Base-by-base conservation (phyloP, 1,284 basidiomycete species). In the Coriolopsis trogii region DNA sequence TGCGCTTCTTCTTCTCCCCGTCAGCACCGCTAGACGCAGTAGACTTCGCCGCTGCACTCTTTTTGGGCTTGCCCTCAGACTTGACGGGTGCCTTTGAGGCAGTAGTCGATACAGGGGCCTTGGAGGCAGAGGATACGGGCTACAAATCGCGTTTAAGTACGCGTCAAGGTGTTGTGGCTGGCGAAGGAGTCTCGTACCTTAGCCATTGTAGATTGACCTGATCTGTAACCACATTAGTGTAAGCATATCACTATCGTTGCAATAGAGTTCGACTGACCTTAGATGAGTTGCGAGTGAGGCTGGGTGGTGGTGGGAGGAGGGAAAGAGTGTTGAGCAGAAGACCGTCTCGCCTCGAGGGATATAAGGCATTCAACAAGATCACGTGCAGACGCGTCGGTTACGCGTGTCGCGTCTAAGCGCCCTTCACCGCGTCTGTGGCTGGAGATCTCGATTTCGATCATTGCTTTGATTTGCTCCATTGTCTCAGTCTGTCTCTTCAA, bases 1-100 rank as follows among this genome's bases (percentile, higher is more conserved):
- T 76, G 61, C 79, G 73, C 75, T 82, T 82, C 73, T 78, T 79
- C 76, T 82, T 83, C 60, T 81, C 80, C 18, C 75, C 77, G 48
- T 75, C 80, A 44, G 65, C 72, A 34, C 68, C 63, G 8, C 67
- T 67, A 28, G 66, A 47, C 47, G 66, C 64, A 62, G 77, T 72
- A 54, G 73, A 65, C 13, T 59, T 56, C 12, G 49, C 18, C 16
- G 42, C 33, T 3, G 50, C 42, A 10, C 80, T 78, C 75, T 82
- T 84, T 73, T 81, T 80, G 30, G 76, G 77, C n/a, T 66, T 49
- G 3, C 49, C 40, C 66, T 70, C 46, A 49, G 74, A 51, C 62
- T 78, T 78, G 24, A 78, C 76, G 31, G 81, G 80, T 26, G 80
- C 80, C 70, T 83, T 82, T 28, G 73, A 73, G 33, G 74, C 76